Conservation (phyloP, 768 basidiomycete species). For the Rhizopogon vinicolor region DNA sequence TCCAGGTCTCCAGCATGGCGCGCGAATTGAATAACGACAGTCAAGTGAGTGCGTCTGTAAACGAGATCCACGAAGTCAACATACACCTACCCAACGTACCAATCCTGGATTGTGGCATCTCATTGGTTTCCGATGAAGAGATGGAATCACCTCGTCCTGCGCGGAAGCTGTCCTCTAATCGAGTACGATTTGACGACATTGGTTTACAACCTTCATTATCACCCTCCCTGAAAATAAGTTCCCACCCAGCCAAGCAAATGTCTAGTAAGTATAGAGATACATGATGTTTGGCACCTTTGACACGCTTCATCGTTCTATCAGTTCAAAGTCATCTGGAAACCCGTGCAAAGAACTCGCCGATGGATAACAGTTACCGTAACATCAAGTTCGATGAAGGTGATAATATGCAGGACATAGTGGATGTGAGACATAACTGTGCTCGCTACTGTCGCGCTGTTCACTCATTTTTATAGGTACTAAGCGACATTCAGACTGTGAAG, state of each 20-base stretch:
- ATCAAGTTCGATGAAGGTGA: slow-evolving; percentile 2
- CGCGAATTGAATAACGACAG: background rate
- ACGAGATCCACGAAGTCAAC: background rate
- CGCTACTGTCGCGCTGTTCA: background rate
- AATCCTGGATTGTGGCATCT: background rate
- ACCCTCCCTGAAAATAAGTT: background rate
- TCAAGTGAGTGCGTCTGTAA: background rate
- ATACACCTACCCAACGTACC: background rate
- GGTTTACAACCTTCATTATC: background rate
- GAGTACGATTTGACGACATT: background rate
- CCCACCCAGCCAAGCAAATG: background rate
- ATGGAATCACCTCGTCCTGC: background rate
- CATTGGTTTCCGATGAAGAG: background rate
- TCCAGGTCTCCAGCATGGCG: background rate
- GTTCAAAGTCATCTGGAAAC: background rate
- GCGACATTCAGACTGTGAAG: slow-evolving; percentile 44
- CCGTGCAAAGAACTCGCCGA: background rate
- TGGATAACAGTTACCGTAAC: background rate
- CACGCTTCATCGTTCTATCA: background rate
- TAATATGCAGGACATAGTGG: slow-evolving; percentile 34
- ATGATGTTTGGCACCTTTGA: background rate
- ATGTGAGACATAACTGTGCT: slow-evolving; percentile 26
- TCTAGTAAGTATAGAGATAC: background rate
- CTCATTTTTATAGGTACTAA: slow-evolving; percentile 35
- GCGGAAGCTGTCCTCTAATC: background rate